phyloP scores from a whole-genome alignment of 2,329 filamentous ascomycete genomes.

The Apiospora pterosperma region DNA sequence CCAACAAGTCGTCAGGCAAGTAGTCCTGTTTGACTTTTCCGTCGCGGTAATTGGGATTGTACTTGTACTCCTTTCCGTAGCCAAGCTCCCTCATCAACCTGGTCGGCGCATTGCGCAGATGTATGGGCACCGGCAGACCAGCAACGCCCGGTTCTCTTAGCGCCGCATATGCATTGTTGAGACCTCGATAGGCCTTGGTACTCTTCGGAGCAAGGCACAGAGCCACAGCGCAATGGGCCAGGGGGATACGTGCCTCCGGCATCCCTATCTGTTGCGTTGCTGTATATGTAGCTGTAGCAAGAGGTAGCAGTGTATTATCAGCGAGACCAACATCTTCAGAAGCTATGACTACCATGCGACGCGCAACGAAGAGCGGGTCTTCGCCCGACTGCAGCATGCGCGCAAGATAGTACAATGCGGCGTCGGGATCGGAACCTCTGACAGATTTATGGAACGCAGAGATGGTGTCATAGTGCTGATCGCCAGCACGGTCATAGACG shows the following conservation, averaged over 20 bases:
- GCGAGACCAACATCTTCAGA: constrained; percentile 92
- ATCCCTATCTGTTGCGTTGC: constrained; percentile 92
- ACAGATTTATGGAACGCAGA: constrained; percentile 96
- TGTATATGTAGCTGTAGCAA: constrained; percentile 82
- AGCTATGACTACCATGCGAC: constrained; percentile 90
- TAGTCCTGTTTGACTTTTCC: constrained; percentile 86
- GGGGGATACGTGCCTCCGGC: constrained; percentile 88
- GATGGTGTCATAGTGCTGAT: constrained; percentile 97
- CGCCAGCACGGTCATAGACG: constrained; percentile 90
- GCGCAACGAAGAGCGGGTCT: constrained; percentile 87
- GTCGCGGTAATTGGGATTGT: constrained; percentile 85
- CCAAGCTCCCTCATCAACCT: constrained; percentile 89
- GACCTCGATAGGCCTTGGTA: constrained; percentile 77
- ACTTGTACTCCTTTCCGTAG: constrained; percentile 91
- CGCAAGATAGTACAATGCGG: constrained; percentile 88
- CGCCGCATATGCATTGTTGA: constrained; percentile 77
- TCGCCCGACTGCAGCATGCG: constrained; percentile 95
- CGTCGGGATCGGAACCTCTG: constrained; percentile 81
- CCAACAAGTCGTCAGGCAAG: constrained; percentile 72
- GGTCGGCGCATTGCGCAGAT: constrained; percentile 89
- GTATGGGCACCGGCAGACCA: constrained; percentile 76
- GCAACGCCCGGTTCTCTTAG: constrained; percentile 82
- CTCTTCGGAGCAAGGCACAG: constrained; percentile 80
- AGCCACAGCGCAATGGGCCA: constrained; percentile 83
- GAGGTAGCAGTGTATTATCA: constrained; percentile 75